These are phyloP conservation scores for Cystofilobasidium capitatum DNA, from an alignment of 768 basidiomycete genomes.

Conservation along the genomic window DNA sequence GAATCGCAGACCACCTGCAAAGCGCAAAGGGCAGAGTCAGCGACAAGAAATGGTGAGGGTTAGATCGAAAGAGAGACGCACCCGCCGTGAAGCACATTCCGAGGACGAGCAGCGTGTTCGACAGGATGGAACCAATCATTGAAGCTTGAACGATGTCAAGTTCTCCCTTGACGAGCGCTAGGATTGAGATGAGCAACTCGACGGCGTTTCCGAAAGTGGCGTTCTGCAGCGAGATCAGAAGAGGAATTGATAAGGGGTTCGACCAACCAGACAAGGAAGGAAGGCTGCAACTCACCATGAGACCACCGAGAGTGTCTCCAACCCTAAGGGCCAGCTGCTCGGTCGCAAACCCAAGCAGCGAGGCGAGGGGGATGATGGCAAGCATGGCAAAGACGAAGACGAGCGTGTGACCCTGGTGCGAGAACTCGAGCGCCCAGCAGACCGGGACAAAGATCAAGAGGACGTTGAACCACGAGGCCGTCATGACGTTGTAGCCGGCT, in stretches of 20 bases:
- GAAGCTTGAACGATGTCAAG: slow-evolving; percentile 25
- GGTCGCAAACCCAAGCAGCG: slow-evolving; percentile 24
- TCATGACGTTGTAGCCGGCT: slow-evolving; percentile 6
- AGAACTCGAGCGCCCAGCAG: slow-evolving; percentile 19
- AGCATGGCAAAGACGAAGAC: slow-evolving; percentile 20
- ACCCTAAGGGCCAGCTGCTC: slow-evolving; percentile 25
- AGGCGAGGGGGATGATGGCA: slow-evolving; percentile 25
- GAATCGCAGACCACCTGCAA: slow-evolving; percentile 24
- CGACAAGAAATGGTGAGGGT: background rate
- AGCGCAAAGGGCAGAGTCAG: background rate
- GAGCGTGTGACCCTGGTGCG: slow-evolving; percentile 21
- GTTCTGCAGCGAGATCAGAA: slow-evolving; percentile 10
- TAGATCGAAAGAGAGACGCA: background rate
- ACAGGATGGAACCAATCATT: slow-evolving; percentile 24
- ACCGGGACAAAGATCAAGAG: slow-evolving; percentile 25
- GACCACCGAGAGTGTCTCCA: slow-evolving; percentile 23
- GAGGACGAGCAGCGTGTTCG: slow-evolving; percentile 24
- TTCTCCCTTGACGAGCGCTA: slow-evolving; percentile 28
- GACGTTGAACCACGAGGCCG: slow-evolving; percentile 6
- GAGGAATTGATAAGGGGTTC: background rate
- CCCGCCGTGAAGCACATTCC: slow-evolving; percentile 13
- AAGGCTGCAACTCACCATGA: too few relatives aligned
- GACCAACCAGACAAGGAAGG: too few relatives aligned
- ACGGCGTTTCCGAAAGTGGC: slow-evolving; percentile 27
- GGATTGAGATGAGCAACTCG: slow-evolving; percentile 26